Evolutionary conservation across 2,329 filamentous ascomycete species (phyloP).

Genomic region (Alternaria triticimaculans): DNA sequence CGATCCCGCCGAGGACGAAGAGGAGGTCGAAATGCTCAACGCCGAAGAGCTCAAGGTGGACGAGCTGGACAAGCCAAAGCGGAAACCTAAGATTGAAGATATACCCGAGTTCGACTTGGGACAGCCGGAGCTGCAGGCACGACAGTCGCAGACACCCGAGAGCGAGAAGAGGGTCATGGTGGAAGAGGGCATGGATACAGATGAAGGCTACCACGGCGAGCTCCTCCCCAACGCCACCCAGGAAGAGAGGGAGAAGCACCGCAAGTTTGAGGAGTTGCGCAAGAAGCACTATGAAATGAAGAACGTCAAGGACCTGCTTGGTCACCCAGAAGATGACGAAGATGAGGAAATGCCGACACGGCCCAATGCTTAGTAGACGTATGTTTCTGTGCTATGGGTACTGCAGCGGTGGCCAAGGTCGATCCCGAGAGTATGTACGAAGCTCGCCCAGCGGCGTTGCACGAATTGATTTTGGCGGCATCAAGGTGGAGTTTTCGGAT

Average conservation of each 20-base stretch:
- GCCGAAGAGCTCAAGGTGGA: constrained; percentile 73
- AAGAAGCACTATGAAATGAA: constrained; percentile 99
- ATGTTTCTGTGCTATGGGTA: background rate
- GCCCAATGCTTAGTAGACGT: constrained; percentile 7
- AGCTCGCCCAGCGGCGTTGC: background rate
- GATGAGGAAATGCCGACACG: constrained; percentile 14
- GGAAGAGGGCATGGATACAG: constrained; percentile 56
- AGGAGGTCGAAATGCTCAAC: constrained; percentile 70
- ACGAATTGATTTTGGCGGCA: constrained; percentile 16
- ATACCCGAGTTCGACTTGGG: constrained; percentile 92
- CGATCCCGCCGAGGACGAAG: constrained; percentile 85
- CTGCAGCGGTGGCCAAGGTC: background rate
- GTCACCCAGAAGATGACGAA: constrained; percentile 43
- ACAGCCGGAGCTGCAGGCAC: constrained; percentile 74
- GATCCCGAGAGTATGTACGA: background rate
- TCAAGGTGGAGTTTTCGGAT: constrained; percentile 18
- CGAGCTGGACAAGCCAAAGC: constrained; percentile 66
- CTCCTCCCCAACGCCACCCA: constrained; percentile 60
- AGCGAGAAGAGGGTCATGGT: constrained; percentile 83
- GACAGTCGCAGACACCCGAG: constrained; percentile 48
- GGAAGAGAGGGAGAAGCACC: constrained; percentile 90
- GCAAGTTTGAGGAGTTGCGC: constrained; percentile 85
- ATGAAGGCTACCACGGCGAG: constrained; percentile 62
- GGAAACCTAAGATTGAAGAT: constrained; percentile 67
- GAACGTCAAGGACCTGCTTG: constrained; percentile 86